Evolutionary conservation across 495 filamentous ascomycete species (phyloP), one percentile per base, ranked within the genome.

Genomic region (Neurospora cerealis): DNA sequence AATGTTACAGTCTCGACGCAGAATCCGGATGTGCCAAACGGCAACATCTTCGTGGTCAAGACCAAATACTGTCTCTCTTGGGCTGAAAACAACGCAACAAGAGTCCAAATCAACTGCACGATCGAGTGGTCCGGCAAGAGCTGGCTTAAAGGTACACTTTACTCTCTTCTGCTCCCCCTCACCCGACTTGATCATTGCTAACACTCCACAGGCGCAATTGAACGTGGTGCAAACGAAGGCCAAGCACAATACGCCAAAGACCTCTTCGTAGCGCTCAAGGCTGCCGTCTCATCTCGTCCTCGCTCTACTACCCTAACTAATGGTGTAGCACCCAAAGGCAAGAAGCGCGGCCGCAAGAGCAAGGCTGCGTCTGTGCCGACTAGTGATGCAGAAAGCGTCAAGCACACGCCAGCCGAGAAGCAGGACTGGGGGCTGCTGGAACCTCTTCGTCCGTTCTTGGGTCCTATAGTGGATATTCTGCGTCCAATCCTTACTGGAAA

Each of bases 71-170:
- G 96, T 75, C 86, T 99, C 9, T 93, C 91, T 48, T 99, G 96
- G 96, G 94, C 89, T 3, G 86, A 96, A 38, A 90, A 88, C 72
- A 96, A 96, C 76, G 84, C 90, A 34, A 99, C 96, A 0, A 88
- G 93, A 40, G 83, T 99, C 37, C 86, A 95, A 36, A 89, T 93
- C 81, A 97, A 90, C 73, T 97, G 93, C 81, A 91, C 90, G 0
- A 92, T 98, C 69, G 96, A 98, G 78, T 99, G 96, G 96, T 89
- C 92, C 0, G 95, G 96, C 72, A 99, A 99, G 86, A 97, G 93
- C 83, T 99, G 96, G 96, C 80, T 98, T 46, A 98, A 97, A 85
- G 93, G 95, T 97, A 88, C 38, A 73, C 66, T 19, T 17, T 40
- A 6, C 19, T 21, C 39, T 32, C 24, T 24, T 2, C 7, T 15